Evolutionary conservation across 2,329 filamentous ascomycete species (phyloP).

Genomic region (Penicillium sp.): DNA sequence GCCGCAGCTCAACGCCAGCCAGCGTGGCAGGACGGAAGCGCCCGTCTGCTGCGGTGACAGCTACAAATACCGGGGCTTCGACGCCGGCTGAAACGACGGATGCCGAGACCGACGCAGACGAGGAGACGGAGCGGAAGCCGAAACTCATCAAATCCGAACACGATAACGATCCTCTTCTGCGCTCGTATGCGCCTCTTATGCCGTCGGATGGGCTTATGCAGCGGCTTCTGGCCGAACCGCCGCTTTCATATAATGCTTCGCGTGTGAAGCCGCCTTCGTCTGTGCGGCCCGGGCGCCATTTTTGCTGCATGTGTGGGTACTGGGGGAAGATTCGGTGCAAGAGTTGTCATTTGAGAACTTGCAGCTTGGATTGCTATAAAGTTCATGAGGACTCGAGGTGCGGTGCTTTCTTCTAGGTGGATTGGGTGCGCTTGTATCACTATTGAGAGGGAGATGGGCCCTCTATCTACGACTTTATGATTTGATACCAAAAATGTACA

Average conservation of each 20-base stretch:
- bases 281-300: conserved; percentile 40
- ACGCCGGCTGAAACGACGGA: conserved; percentile 17
- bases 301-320: conserved; percentile 54
- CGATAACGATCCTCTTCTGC: conserved; percentile 46
- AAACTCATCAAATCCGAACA: conserved; percentile 38
- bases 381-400: conserved; percentile 51
- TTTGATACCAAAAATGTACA: conserved; percentile 19
- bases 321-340: conserved; percentile 53
- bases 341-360: conserved; percentile 50
- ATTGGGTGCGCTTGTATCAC: conserved; percentile 7
- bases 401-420: conserved; percentile 41
- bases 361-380: conserved; percentile 51
- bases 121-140: conserved; percentile 9
- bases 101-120: conserved; percentile 13
- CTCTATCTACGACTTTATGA: conserved; percentile 21
- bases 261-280: conserved; percentile 39
- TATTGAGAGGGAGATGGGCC: conserved; percentile 1
- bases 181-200: conserved; percentile 43
- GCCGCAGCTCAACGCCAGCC: conserved; percentile 33
- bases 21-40: conserved; percentile 24
- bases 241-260: conserved; percentile 50
- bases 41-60: conserved; percentile 7
- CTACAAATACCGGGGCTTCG: conserved; percentile 10
- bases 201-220: conserved; percentile 51
- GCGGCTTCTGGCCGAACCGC: conserved; percentile 47